Evolutionary conservation across 345 rosid species (phyloP).

Genomic region (Rhizophora mangle): DNA sequence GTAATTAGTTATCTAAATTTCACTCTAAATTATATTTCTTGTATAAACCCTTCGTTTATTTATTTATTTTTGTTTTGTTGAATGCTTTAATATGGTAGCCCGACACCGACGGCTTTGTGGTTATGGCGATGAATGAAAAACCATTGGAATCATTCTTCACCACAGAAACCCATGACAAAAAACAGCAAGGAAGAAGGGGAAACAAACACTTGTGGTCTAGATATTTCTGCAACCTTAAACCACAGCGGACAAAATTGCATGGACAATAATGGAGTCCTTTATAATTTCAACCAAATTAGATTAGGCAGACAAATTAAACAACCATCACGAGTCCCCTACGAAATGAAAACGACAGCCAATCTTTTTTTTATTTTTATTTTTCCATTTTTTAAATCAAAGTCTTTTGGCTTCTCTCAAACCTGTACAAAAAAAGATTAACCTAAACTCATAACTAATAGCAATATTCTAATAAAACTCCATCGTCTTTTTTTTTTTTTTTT

Average conservation of each 20-base stretch:
- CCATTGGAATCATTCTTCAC: background rate
- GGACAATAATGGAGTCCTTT: constrained; percentile 19
- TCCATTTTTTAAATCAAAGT: background rate
- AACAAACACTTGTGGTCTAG: background rate
- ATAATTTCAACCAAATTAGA: constrained; percentile 21
- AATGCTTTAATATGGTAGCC: too few relatives aligned
- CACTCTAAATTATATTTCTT: too few relatives aligned
- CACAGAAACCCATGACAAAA: background rate
- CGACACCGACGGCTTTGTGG: too few relatives aligned
- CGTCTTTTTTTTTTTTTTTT: background rate
- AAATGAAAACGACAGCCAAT: constrained; percentile 37
- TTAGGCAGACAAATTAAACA: constrained; percentile 20
- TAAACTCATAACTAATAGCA: constrained; percentile 16
- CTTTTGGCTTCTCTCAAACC: background rate
- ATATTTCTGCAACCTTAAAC: background rate
- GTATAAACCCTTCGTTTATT: too few relatives aligned
- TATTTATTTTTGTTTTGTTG: too few relatives aligned
- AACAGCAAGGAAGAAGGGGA: background rate
- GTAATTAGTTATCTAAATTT: too few relatives aligned
- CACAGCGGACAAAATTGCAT: constrained; percentile 5
- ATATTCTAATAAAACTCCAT: constrained; percentile 1
- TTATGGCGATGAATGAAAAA: too few relatives aligned
- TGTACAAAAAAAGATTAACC: constrained; percentile 39
- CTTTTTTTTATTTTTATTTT: constrained; percentile 3
- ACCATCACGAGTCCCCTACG: constrained; percentile 10